Evolutionary conservation across 2,329 filamentous ascomycete species (phyloP).

Genomic region (Graphium sp.): DNA sequence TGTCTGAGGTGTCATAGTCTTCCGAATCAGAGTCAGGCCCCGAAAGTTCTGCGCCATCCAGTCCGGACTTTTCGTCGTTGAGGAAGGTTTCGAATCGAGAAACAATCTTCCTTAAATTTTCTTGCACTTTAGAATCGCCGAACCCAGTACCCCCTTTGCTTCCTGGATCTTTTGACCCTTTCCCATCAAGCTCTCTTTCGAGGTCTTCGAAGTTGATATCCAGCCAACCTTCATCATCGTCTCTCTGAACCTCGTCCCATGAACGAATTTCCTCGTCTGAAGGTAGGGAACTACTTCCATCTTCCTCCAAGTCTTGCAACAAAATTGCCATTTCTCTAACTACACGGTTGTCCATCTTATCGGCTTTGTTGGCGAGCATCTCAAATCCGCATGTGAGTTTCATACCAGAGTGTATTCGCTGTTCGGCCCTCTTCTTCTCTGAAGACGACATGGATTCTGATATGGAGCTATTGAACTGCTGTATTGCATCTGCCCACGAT

Average conservation of each 20-base stretch:
- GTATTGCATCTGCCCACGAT: slow-evolving; percentile 21
- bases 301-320: slow-evolving; percentile 57
- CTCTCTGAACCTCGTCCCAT: slow-evolving; percentile 46
- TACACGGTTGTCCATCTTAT: slow-evolving; percentile 48
- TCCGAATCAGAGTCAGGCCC: slow-evolving; percentile 50
- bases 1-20: slow-evolving; percentile 17
- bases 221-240: slow-evolving; percentile 82
- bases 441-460: slow-evolving; percentile 9
- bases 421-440: slow-evolving; percentile 30
- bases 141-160: no score
- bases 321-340: slow-evolving; percentile 64
- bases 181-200: slow-evolving; percentile 56
- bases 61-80: slow-evolving; percentile 66
- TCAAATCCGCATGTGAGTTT: slow-evolving; percentile 85
- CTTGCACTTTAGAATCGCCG: slow-evolving; percentile 50
- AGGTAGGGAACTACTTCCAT: slow-evolving; percentile 51
- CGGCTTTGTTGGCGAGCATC: slow-evolving; percentile 56
- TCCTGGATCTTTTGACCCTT: slow-evolving; percentile 12
- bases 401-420: no score
- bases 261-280: slow-evolving; percentile 51
- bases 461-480: slow-evolving; percentile 8
- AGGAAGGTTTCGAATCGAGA: slow-evolving; percentile 86
- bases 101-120: slow-evolving; percentile 78
- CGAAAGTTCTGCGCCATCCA: slow-evolving; percentile 62
- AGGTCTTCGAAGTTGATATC: slow-evolving; percentile 86